Evolutionary conservation across 306 rosid genomes (phyloP), one percentile per base, ranked within the genome.

Genomic region (Canavalia ensiformis): DNA sequence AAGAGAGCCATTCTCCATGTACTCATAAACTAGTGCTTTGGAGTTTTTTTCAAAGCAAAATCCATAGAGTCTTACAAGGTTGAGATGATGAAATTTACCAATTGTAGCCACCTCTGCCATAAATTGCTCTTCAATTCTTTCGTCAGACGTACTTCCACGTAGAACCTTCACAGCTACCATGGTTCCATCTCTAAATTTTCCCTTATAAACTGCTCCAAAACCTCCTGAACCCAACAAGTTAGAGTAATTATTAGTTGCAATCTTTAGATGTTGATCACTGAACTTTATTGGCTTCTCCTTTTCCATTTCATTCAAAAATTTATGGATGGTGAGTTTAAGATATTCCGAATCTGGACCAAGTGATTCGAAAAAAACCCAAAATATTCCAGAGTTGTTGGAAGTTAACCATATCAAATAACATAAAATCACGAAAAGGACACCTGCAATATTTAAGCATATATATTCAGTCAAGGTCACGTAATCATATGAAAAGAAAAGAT

Each of bases 191-290:
- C 83, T 66, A 1, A 87, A 77, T 49, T 29, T 7, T 1, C 79
- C 82, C 49, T 73, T 60, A 68, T 76, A 87, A 37, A 81, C 79
- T n/a, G 33, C 8, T 50, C 87, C 85, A 5, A 76, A 83, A 0
- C 86, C 87, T 49, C 86, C 81, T 0, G 81, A 65, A 45, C 49
- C 49, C 49, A 45, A 45, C 49, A 45, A 12, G 42, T 65, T 67
- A 18, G 81, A 29, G 68, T 49, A 83, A 59, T 63, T 52, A 4
- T 76, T 69, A 28, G 86, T 85, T 18, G 86, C 88, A 11, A 56
- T 67, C 39, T 41, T 34, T 33, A 62, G 68, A 3, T 87, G 69
- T 73, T 70, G 74, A 47, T 8, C 2, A 0, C 34, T 55, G 13
- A 73, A 55, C 5, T 28, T 39, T 1, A 39, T 31, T 42, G 39